These are phyloP conservation scores for Cryptococcus sp. DNA, from an alignment of 1,284 basidiomycete genomes.

Conservation along the genomic window DNA sequence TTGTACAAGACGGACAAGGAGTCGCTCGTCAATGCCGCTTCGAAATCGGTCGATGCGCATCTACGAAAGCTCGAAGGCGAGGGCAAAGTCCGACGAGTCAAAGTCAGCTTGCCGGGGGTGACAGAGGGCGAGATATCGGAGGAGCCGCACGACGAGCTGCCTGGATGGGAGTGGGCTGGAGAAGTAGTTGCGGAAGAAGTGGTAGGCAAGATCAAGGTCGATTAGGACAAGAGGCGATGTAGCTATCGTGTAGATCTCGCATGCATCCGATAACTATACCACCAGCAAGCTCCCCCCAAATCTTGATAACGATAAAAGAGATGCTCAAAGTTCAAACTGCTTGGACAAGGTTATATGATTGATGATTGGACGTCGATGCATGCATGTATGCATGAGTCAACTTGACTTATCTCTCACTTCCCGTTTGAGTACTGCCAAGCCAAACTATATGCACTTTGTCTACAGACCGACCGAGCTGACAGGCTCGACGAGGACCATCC, in stretches of 20 bases:
- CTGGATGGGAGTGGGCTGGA: constrained; percentile 29
- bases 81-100: constrained; percentile 50
- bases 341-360: no score
- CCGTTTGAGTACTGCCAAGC: no score
- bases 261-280: no score
- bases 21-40: constrained; percentile 28
- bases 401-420: no score
- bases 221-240: not conserved
- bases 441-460: no score
- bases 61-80: constrained; percentile 53
- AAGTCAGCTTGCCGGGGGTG: constrained; percentile 19
- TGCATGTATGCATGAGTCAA: no score
- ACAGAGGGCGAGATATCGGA: constrained; percentile 19
- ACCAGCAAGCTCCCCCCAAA: no score
- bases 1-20: constrained; percentile 36
- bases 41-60: constrained; percentile 23
- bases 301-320: no score
- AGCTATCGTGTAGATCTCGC: no score
- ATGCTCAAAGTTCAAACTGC: no score
- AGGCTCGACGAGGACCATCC: constrained; percentile 46
- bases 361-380: no score
- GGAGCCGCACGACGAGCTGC: constrained; percentile 13
- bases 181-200: not conserved
- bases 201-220: not conserved
- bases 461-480: constrained; percentile 37